Evolutionary conservation across 208 protist species (phyloP).

Genomic region (Leishmania tarentolae): DNA sequence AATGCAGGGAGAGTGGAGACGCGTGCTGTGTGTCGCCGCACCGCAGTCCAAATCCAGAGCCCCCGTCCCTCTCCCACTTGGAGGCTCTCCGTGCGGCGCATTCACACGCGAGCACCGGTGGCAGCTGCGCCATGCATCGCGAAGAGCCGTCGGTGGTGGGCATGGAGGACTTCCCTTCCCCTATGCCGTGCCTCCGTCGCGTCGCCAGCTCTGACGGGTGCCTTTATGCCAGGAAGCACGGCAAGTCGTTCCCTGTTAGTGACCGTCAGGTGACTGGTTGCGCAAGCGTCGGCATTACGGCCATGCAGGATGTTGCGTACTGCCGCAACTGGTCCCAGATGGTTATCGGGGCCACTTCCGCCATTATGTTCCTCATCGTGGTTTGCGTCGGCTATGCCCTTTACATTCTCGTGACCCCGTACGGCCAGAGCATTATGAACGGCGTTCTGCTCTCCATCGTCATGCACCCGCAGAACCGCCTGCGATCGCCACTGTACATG

Average conservation of each 20-base stretch:
- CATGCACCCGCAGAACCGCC: conserved; percentile 53
- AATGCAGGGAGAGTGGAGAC: background rate
- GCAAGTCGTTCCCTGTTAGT: background rate
- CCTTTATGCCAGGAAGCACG: too few species aligned
- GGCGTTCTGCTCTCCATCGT: conserved; percentile 69
- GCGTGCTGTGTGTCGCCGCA: background rate
- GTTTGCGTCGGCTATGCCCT: conserved; percentile 41
- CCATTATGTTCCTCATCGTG: conserved; percentile 55
- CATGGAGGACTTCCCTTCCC: background rate
- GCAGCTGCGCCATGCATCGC: background rate
- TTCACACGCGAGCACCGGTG: background rate
- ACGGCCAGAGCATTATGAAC: conserved; percentile 49
- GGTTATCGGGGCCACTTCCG: conserved; percentile 50
- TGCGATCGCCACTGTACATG: conserved; percentile 34
- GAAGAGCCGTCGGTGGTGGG: conserved; percentile 5
- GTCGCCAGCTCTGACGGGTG: background rate
- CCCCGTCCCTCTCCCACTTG: background rate
- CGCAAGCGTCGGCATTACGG: background rate
- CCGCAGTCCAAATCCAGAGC: background rate
- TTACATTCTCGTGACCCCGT: conserved; percentile 58
- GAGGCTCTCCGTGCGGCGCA: background rate
- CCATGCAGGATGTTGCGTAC: conserved; percentile 18
- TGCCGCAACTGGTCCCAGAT: conserved; percentile 48
- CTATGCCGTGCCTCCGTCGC: background rate
- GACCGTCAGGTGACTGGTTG: too few species aligned